phyloP scores from a whole-genome alignment of 2,329 filamentous ascomycete species.

The Alternaria sp. region DNA sequence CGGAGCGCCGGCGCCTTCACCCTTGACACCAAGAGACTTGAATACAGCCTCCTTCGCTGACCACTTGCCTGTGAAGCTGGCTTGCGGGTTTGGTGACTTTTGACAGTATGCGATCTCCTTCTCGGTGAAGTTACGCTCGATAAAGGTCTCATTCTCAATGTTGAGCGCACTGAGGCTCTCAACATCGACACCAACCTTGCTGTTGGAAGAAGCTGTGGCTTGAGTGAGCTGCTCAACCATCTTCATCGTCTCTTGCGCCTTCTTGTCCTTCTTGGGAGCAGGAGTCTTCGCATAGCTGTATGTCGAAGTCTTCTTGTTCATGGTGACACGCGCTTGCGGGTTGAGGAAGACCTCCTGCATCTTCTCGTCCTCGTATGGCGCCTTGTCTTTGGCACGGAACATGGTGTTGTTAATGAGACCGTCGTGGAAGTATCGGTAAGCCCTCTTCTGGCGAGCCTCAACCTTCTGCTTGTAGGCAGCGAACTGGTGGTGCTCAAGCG shows the following conservation, averaged over 20 bases:
- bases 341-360: slow-evolving; percentile 90
- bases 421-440: slow-evolving; percentile 98
- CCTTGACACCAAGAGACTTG: slow-evolving; percentile 88
- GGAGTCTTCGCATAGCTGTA: slow-evolving; percentile 69
- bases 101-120: slow-evolving; percentile 87
- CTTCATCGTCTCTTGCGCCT: slow-evolving; percentile 69
- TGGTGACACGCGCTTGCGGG: slow-evolving; percentile 82
- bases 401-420: slow-evolving; percentile 97
- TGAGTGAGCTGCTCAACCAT: slow-evolving; percentile 80
- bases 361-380: slow-evolving; percentile 88
- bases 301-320: slow-evolving; percentile 85
- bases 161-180: slow-evolving; percentile 88
- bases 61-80: slow-evolving; percentile 95
- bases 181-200: slow-evolving; percentile 91
- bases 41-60: slow-evolving; percentile 98
- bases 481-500: slow-evolving; percentile 87
- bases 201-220: slow-evolving; percentile 63
- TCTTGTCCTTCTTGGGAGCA: slow-evolving; percentile 69
- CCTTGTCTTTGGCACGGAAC: slow-evolving; percentile 92
- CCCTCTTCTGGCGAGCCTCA: slow-evolving; percentile 93
- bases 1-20: slow-evolving; percentile 86
- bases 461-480: slow-evolving; percentile 85
- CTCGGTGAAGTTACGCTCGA: slow-evolving; percentile 91
- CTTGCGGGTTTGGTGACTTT: slow-evolving; percentile 77
- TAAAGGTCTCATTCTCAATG: slow-evolving; percentile 90